Conservation (phyloP, 768 basidiomycete species). For the Naematelia encephala region DNA sequence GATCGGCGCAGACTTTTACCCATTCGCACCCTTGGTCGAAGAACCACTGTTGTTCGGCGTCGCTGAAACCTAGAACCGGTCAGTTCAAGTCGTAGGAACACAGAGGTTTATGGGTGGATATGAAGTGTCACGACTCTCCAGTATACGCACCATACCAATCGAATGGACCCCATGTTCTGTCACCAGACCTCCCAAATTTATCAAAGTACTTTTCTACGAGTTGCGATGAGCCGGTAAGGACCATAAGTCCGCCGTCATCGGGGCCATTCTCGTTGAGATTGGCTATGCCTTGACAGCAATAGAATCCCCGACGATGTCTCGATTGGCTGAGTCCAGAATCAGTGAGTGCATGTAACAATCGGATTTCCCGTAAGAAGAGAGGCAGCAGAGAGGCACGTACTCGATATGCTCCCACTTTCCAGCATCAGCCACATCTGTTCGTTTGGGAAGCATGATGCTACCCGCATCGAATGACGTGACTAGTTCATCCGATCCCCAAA, state of each 20-base stretch:
- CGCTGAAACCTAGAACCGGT: conserved; percentile 36
- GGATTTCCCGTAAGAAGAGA: not conserved
- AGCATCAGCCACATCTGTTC: conserved; percentile 11
- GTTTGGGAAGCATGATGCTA: conserved; percentile 29
- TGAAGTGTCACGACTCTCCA: no score
- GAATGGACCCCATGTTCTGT: conserved; percentile 21
- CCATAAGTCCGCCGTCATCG: conserved; percentile 43
- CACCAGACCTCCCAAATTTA: conserved; percentile 8
- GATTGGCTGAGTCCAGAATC: conserved; percentile 8
- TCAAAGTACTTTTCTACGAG: conserved; percentile 22
- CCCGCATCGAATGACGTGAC: conserved; percentile 31
- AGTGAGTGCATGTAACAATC: no score
- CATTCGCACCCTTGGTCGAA: conserved; percentile 37
- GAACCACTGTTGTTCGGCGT: conserved; percentile 40
- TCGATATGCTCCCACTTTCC: conserved; percentile 32
- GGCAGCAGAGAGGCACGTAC: not conserved
- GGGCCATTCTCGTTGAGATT: conserved; percentile 31
- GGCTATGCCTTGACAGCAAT: conserved; percentile 28
- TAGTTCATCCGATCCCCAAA: conserved; percentile 45
- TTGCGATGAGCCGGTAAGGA: conserved; percentile 41
- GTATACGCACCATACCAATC: conserved; percentile 19
- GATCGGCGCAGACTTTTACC: conserved; percentile 39
- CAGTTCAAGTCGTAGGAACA: no score
- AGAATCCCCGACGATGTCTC: not conserved
- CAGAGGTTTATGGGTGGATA: not conserved